Evolutionary conservation across 768 basidiomycete genomes (phyloP), one percentile per base, ranked within the genome.

Genomic region (Suillus americanus): DNA sequence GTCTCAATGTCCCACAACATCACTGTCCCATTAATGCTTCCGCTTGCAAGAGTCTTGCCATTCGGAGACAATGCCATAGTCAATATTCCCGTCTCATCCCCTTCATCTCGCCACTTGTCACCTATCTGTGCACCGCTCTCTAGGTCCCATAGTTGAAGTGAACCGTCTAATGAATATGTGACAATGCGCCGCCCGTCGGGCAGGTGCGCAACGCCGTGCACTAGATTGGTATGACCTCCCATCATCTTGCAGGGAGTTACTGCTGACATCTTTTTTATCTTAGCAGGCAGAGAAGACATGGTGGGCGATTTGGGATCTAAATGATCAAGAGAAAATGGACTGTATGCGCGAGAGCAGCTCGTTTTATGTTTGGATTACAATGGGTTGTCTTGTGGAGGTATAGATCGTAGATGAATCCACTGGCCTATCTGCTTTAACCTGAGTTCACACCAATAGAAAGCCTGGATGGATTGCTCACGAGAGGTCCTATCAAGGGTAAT

Each of bases 51-150:
- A 30, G 6, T 5, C 33, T 33, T 6, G 6, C 33, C 33, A 33
- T 33, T 6, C 6, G 33, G 33, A 33, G 33, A 33, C 33, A 33
- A 33, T 33, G 33, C 33, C 33, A 33, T 33, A 0, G 33, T 33
- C 5, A 33, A 0, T 5, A 33, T 1, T 33, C 33, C 33, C 6
- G 6, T 5, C 5, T 33, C 33, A 33, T 33, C 33, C 33, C 33
- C 33, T 33, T 33, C 33, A 33, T 33, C 33, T 33, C 33, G 33
- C 33, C 3, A 33, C 33, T 33, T 53, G 1, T 65, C 57, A 28
- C 61, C 66, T 8, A 60, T 18, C 16, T n/a, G 54, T 23, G 78
- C 77, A 66, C 81, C 81, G 8, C 25, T 50, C 40, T 59, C 51
- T 2, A 43, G 6, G 57, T 68, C n/a, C 67, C 30, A 30, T 30